Evolutionary conservation across 2,329 filamentous ascomycete species (phyloP).

Genomic region (Elsinoe batatas): DNA sequence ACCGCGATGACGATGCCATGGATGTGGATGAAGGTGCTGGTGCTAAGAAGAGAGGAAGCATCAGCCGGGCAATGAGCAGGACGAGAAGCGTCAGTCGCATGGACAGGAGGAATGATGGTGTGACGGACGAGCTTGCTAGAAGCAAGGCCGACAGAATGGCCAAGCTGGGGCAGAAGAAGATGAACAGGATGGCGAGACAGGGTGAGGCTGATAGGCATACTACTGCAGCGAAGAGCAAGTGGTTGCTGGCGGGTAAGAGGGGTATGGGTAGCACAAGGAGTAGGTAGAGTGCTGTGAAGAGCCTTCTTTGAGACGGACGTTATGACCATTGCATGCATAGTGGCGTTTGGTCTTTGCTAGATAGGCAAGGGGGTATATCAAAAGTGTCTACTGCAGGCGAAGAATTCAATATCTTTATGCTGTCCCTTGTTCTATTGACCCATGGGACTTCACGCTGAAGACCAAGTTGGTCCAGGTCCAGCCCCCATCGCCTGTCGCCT

Average conservation of each 20-base stretch:
- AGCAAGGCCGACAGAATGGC: conserved; percentile 75
- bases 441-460: too few relatives aligned
- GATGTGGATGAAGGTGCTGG: conserved; percentile 43
- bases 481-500: too few relatives aligned
- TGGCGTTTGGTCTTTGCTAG: conserved; percentile 4
- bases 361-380: not conserved
- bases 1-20: conserved; percentile 61
- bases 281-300: conserved; percentile 17
- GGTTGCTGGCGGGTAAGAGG: conserved; percentile 88
- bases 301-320: not conserved
- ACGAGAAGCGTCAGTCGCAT: conserved; percentile 51
- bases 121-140: conserved; percentile 56
- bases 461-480: too few relatives aligned
- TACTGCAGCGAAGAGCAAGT: conserved; percentile 71
- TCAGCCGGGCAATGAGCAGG: conserved; percentile 59
- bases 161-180: conserved; percentile 93
- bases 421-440: too few relatives aligned
- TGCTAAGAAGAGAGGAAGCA: conserved; percentile 21
- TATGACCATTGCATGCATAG: conserved; percentile 8
- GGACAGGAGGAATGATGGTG: conserved; percentile 68
- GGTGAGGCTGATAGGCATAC: conserved; percentile 93
- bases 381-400: not conserved
- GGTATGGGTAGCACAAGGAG: conserved; percentile 80
- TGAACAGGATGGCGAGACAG: conserved; percentile 95
- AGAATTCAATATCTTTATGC: not conserved